Evolutionary conservation across 495 filamentous ascomycete species (phyloP).

Genomic region (Neurospora sp.): DNA sequence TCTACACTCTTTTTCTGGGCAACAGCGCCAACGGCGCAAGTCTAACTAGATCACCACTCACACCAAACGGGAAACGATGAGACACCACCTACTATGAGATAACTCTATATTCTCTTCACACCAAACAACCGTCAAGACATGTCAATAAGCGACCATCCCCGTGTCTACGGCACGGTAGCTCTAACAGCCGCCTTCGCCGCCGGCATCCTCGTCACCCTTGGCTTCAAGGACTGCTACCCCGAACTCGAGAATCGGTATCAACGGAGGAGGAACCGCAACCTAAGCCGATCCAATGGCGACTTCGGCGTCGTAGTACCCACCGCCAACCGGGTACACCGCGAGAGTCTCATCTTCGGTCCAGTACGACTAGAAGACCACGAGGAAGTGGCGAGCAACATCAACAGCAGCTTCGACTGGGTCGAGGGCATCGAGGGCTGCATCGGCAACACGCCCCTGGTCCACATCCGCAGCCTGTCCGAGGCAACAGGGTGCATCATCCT

Average conservation of each 20-base stretch:
- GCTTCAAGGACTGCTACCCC: constrained; percentile 65
- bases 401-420: constrained; percentile 20
- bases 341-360: constrained; percentile 30
- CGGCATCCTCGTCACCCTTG: constrained; percentile 60
- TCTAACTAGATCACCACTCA: background rate
- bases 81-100: background rate
- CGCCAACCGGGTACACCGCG: constrained; percentile 11
- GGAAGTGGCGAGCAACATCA: constrained; percentile 1
- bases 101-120: background rate
- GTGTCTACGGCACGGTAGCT: constrained; percentile 45
- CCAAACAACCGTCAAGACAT: constrained; percentile 16
- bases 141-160: constrained; percentile 45
- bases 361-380: constrained; percentile 46
- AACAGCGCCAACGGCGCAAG: background rate
- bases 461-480: constrained; percentile 74
- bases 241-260: constrained; percentile 54
- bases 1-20: background rate
- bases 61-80: background rate
- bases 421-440: constrained; percentile 88
- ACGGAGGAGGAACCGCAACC: constrained; percentile 18
- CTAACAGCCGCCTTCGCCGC: constrained; percentile 61
- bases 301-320: background rate
- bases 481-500: constrained; percentile 91
- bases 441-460: constrained; percentile 86
- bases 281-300: background rate